phyloP scores from a whole-genome alignment of 2,329 filamentous ascomycete species.

The Neopestalotiopsis rosae region DNA sequence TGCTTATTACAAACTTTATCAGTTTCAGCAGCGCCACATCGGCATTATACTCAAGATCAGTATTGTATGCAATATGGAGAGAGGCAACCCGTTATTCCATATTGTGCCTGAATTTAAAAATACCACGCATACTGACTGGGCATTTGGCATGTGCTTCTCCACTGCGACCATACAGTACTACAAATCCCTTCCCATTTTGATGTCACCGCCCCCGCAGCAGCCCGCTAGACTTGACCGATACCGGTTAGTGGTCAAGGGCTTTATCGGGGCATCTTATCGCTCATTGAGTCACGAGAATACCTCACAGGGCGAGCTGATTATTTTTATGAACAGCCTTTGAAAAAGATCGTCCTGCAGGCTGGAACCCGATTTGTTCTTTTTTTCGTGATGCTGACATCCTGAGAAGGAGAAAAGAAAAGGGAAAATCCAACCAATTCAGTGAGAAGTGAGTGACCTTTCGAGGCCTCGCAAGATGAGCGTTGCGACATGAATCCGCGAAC shows the following conservation, averaged over 20 bases:
- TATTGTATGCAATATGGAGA: slow-evolving; percentile 55
- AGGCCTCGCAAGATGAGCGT: slow-evolving; percentile 26
- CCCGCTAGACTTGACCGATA: slow-evolving; percentile 19
- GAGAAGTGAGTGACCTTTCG: slow-evolving; percentile 7
- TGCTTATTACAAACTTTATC: background rate
- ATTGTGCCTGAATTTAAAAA: slow-evolving; percentile 5
- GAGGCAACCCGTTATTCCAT: background rate
- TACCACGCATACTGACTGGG: background rate
- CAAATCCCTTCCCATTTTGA: slow-evolving; percentile 13
- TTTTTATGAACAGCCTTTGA: background rate
- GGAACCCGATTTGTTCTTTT: background rate
- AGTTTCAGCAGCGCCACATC: background rate
- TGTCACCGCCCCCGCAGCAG: slow-evolving; percentile 19
- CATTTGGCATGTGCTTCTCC: background rate
- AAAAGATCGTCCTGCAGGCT: background rate
- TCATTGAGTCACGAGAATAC: slow-evolving; percentile 9
- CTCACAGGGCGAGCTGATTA: background rate
- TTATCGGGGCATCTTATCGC: slow-evolving; percentile 16
- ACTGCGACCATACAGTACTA: background rate
- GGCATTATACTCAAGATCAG: slow-evolving; percentile 24
- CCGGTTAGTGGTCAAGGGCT: slow-evolving; percentile 17
- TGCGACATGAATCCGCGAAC: slow-evolving; percentile 46
- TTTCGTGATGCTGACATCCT: background rate
- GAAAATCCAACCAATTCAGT: background rate
- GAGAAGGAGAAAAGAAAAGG: background rate